Evolutionary conservation across 192 early-diverging fungal genomes (phyloP), one percentile per base, ranked within the genome.

Genomic region (Coemansia furcata): DNA sequence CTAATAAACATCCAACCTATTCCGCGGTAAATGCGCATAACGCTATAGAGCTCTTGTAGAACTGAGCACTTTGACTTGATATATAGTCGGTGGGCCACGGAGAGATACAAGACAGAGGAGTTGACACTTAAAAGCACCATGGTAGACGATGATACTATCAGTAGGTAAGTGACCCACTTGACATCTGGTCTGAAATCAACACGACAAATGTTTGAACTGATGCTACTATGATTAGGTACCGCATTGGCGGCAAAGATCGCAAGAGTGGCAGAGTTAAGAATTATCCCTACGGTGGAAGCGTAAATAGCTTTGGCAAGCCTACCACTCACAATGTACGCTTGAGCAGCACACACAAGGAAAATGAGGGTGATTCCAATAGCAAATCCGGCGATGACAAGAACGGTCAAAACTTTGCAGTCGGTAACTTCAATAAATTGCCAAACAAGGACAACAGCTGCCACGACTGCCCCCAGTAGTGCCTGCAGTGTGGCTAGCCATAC

Each of bases 221-320:
- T 23, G 2, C 6, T 49, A 2, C 6, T 50, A 8, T 26, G 8
- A 5, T 5, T 9, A 10, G 47, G 47, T 10, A 50, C 21, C n/a
- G 47, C 47, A 50, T 10, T 26, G 4, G 21, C 47, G 2, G 47
- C 21, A 50, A 50, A 50, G 8, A 23, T 9, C 2, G 4, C 47
- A 26, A 50, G 47, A 2, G 26, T 6, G 47, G 21, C 21, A 50
- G 26, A 21, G 47, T 50, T 21, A 0, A 26, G 3, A 50, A 23
- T 0, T 7, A 23, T 23, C 3, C 19, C 47, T 26, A 23, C n/a
- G 1, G 8, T 5, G 6, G 23, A 9, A 50, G 47, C 23, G 5
- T 66, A 49, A 26, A 72, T 69, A 37, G 70, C 69, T 47, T 78
- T 78, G 67, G 73, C 44, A 40, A 71, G 70, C 61, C 37, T 39